Evolutionary conservation across 106 monocot species (phyloP), one percentile per base, ranked within the genome.

Genomic region (Triglochin maritima): DNA sequence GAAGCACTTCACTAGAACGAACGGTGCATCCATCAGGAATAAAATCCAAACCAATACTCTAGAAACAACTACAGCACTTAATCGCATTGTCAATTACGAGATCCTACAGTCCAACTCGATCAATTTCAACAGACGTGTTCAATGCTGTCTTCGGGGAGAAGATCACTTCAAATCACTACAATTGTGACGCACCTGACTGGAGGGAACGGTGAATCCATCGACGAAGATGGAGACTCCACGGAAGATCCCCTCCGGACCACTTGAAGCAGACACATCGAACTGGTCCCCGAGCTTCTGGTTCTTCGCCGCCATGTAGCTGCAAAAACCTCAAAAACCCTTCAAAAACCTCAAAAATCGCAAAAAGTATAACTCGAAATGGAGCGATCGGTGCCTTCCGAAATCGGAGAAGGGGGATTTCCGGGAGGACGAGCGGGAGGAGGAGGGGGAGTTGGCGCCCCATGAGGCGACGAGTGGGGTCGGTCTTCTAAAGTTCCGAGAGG

Each of bases 161-260:
- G 29, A 29, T 29, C 29, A 29, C 29, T 29, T 29, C 29, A 29
- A 29, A 29, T 29, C 29, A 29, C 29, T 29, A 29, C 29, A 29
- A 29, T 29, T 60, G 44, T 17, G 62, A 12, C 53, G 67, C 12
- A 91, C 90, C 83, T 98, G 91, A 62, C 76, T 81, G 5, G 96
- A 92, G 17, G 96, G 96, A n/a, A 86, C 72, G 3, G 96, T 92
- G 60, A 86, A 84, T 13, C 96, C 96, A 47, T 98, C 77, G 42
- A 98, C 88, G 60, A 92, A 98, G 48, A 98, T 98, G 59, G 96
- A 92, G 47, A 98, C 86, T 4, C 91, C 96, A 47, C 52, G 47
- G 61, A 98, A 98, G 47, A 98, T 81, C 17, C 59, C 76, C 13
- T 50, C 9, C 16, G 80, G 69, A 8, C 80, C 77, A 44, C 57